Conservation (phyloP, 768 basidiomycete species). For the Panellus pusillus region DNA sequence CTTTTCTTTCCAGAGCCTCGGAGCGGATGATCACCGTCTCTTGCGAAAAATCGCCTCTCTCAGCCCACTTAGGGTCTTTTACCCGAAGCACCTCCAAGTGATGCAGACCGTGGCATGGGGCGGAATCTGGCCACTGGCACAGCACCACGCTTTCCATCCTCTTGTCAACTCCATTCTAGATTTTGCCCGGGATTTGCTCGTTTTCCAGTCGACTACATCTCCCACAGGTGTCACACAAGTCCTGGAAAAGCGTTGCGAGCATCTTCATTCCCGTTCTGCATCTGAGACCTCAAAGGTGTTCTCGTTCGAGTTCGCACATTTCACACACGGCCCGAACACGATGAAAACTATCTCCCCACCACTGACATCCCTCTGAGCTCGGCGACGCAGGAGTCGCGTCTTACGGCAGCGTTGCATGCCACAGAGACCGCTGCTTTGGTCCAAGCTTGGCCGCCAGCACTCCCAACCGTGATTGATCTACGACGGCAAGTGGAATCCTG, state of each 20-base stretch:
- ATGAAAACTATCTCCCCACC: constrained; percentile 1
- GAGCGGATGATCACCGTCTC: constrained; percentile 28
- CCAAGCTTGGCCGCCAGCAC: constrained; percentile 5
- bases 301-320: constrained; percentile 1
- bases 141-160: constrained; percentile 31
- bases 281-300: neutral
- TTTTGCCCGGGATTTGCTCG: constrained; percentile 22
- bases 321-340: neutral
- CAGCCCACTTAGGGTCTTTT: constrained; percentile 35
- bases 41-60: constrained; percentile 35
- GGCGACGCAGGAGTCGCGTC: neutral
- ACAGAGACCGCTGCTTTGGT: constrained; percentile 8
- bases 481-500: constrained; percentile 10
- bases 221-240: neutral
- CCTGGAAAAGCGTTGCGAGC: neutral
- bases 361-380: neutral
- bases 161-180: constrained; percentile 30
- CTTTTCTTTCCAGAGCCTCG: constrained; percentile 40
- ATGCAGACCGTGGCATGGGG: constrained; percentile 45
- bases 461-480: constrained; percentile 12
- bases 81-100: constrained; percentile 34
- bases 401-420: constrained; percentile 3
- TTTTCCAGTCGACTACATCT: neutral
- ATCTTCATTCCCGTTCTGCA: neutral
- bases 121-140: constrained; percentile 25